Evolutionary conservation across 768 basidiomycete genomes (phyloP).

Genomic region (Hypholoma sublateritium): DNA sequence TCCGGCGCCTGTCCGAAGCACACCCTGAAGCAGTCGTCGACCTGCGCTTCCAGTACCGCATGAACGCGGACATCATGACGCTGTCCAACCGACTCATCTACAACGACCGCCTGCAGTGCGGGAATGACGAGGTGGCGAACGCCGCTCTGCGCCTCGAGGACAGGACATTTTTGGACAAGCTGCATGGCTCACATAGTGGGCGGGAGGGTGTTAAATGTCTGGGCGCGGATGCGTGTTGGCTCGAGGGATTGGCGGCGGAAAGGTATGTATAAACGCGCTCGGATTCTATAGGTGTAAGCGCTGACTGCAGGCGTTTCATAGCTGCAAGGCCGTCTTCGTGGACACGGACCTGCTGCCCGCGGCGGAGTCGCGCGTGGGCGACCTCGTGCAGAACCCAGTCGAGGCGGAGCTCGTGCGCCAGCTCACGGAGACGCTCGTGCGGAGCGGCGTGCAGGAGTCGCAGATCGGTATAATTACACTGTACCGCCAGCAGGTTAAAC

Average conservation of each 20-base stretch:
- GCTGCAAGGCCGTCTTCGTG: slow-evolving; percentile 89
- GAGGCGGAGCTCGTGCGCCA: slow-evolving; percentile 76
- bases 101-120: slow-evolving; percentile 72
- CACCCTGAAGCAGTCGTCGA: slow-evolving; percentile 87
- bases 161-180: slow-evolving; percentile 35
- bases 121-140: slow-evolving; percentile 68
- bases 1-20: slow-evolving; percentile 83
- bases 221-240: slow-evolving; percentile 57
- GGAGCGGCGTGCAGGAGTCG: slow-evolving; percentile 60
- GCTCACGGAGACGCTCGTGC: slow-evolving; percentile 63
- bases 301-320: slow-evolving; percentile 27
- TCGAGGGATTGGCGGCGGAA: slow-evolving; percentile 60
- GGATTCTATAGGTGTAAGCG: neutral
- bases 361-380: slow-evolving; percentile 77
- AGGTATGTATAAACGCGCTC: slow-evolving; percentile 43
- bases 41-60: slow-evolving; percentile 87
- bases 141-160: slow-evolving; percentile 56
- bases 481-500: slow-evolving; percentile 95
- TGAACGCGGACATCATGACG: slow-evolving; percentile 96
- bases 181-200: slow-evolving; percentile 36
- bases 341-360: slow-evolving; percentile 87
- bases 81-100: slow-evolving; percentile 90
- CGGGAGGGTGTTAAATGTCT: neutral
- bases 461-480: slow-evolving; percentile 89
- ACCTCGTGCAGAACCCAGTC: slow-evolving; percentile 84